Conservation (phyloP, 1,284 basidiomycete genomes). For the Dichomitus squalens region DNA sequence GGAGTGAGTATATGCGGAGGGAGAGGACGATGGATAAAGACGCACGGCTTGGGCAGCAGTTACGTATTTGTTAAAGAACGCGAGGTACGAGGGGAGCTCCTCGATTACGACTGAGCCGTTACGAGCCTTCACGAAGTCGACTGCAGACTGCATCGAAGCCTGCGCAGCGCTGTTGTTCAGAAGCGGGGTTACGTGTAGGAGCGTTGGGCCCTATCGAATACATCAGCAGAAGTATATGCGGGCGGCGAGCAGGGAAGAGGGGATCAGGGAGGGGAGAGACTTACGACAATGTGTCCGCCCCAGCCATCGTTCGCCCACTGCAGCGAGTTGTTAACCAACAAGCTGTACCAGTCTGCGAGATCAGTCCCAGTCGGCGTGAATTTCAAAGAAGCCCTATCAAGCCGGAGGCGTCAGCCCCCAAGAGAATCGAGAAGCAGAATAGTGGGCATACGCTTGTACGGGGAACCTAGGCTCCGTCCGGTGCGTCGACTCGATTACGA, state of each 20-base stretch:
- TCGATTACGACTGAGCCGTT: conserved; percentile 36
- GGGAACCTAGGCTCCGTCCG: conserved; percentile 29
- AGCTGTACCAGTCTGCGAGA: conserved; percentile 25
- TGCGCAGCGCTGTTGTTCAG: conserved; percentile 10
- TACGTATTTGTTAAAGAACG: conserved; percentile 37
- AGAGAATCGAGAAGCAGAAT: neutral
- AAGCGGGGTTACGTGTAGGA: conserved; percentile 19
- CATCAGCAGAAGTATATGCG: neutral
- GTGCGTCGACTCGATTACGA: conserved; percentile 33
- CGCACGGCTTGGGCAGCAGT: conserved; percentile 30
- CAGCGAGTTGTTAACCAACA: conserved; percentile 40
- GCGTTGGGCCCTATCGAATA: conserved; percentile 11
- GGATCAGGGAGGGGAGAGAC: too few species aligned
- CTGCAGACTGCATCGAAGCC: conserved; percentile 33
- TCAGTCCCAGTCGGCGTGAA: conserved; percentile 21
- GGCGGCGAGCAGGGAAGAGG: too few species aligned
- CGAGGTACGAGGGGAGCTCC: conserved; percentile 34
- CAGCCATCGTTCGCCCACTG: conserved; percentile 52
- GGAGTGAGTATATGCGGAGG: neutral
- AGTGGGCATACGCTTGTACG: conserved; percentile 29
- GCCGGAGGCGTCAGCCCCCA: neutral
- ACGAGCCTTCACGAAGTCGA: conserved; percentile 33
- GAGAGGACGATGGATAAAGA: neutral
- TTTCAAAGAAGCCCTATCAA: conserved; percentile 22
- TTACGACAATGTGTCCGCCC: conserved; percentile 48